Conservation (phyloP, 2,329 filamentous ascomycete species). For the Ascochyta koolunga region DNA sequence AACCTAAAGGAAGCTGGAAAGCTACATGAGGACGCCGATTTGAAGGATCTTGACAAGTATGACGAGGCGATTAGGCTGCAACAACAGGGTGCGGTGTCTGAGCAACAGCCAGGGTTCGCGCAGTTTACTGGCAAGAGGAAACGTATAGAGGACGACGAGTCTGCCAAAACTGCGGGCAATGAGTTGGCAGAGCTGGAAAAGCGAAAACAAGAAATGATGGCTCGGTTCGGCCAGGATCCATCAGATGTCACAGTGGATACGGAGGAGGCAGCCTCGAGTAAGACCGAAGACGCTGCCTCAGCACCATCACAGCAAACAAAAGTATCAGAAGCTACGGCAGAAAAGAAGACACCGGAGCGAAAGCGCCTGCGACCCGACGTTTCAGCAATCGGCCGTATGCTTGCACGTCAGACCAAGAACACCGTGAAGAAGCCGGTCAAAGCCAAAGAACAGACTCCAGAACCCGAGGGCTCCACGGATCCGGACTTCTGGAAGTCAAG, state of each 20-base stretch:
- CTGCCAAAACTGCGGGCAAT: not conserved
- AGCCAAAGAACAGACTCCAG: slow-evolving; percentile 27
- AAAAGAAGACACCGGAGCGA: slow-evolving; percentile 18
- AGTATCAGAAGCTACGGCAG: not conserved
- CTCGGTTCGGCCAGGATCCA: slow-evolving; percentile 17
- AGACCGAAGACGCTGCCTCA: not conserved
- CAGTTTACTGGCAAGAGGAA: slow-evolving; percentile 30
- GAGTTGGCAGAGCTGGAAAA: slow-evolving; percentile 27
- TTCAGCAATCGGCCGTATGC: slow-evolving; percentile 38
- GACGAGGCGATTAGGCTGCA: slow-evolving; percentile 37
- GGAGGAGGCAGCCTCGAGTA: slow-evolving; percentile 1
- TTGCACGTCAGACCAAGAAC: slow-evolving; percentile 36
- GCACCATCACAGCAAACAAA: not conserved
- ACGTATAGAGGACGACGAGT: slow-evolving; percentile 30
- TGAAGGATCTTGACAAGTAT: slow-evolving; percentile 58
- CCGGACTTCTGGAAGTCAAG: slow-evolving; percentile 74
- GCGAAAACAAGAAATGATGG: slow-evolving; percentile 33
- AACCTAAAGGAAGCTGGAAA: slow-evolving; percentile 61
- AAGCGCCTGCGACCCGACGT: slow-evolving; percentile 36
- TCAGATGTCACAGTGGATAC: slow-evolving; percentile 1
- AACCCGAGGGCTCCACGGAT: slow-evolving; percentile 49
- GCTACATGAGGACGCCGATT: slow-evolving; percentile 58
- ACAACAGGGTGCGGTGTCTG: not conserved
- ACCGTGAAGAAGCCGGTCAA: slow-evolving; percentile 27
- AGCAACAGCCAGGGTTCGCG: slow-evolving; percentile 14